Evolutionary conservation across 2,329 filamentous ascomycete species (phyloP), one percentile per base, ranked within the genome.

Genomic region (Curvularia verruculosa): DNA sequence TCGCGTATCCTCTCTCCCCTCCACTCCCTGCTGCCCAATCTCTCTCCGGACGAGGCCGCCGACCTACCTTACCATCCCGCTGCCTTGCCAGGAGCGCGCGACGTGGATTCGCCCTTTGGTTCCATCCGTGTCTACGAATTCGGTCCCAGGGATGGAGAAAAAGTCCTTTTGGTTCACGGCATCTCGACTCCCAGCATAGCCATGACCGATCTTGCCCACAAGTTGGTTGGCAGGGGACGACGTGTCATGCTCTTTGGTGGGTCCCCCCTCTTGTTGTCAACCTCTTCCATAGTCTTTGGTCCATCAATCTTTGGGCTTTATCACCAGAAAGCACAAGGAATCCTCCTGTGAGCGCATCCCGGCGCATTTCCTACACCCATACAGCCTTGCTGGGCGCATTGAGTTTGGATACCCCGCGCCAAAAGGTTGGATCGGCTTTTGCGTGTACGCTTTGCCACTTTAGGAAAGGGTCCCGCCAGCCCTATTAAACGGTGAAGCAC

Each of bases 161-260:
- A 88, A 68, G 86, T 94, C 1, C 78, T 96, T 13, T 78, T 96
- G 24, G 77, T 96, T 15, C 92, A 94, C 74, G 92, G 92, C 5
- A 93, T 95, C 67, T 90, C 87, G 48, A 95, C 91, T 5, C 91
- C 92, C 0, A 87, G 87, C 59, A 79, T 93, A 46, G 83, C 89
- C 0, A 77, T 94, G 18, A 87, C 86, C 2, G 82, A 84, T 40
- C 73, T 95, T 34, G 89, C 89, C 13, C 81, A 86, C 69, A 84
- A 82, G 50, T 81, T 96, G 49, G 89, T 84, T 0, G 77, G 79
- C 6, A 82, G 80, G 54, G 89, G 90, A 1, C 92, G 85, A 73
- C 82, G 91, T 59, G 91, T 96, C 2, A 88, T 96, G 84, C 78
- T 94, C 1, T 92, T 94, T 70, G 87, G 77, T 85, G 77, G 76